Percentiles rank a stretch among this genome's conserved stretches.
These are phyloP conservation scores for Calonectria crousiana DNA, from an alignment of 2,329 filamentous ascomycete species.

Conservation along the genomic window DNA sequence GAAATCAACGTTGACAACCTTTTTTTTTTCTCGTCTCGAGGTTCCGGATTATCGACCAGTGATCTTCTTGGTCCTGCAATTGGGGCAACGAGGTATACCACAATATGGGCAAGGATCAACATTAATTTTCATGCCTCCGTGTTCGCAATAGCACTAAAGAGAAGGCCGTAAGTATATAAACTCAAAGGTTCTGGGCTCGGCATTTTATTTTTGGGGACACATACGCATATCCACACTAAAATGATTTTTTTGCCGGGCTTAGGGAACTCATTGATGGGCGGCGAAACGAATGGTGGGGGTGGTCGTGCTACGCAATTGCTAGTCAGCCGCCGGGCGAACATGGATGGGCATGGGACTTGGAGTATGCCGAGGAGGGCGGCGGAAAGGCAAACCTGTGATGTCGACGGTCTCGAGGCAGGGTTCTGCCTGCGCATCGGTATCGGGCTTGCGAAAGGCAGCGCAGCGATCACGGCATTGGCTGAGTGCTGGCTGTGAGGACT, in stretches of 20 bases:
- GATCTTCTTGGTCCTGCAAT: conserved; percentile 32
- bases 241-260: not conserved
- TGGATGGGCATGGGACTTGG: not conserved
- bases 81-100: conserved; percentile 25
- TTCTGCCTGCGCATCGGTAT: not conserved
- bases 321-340: not conserved
- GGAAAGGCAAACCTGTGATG: not conserved
- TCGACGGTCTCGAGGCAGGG: not conserved
- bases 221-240: conserved; percentile 6
- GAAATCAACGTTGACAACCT: not conserved
- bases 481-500: not conserved
- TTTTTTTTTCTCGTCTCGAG: conserved; percentile 3
- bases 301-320: not conserved
- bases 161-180: conserved; percentile 16
- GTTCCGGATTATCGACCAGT: conserved; percentile 7
- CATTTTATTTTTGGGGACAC: not conserved
- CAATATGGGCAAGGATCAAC: conserved; percentile 35
- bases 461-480: not conserved
- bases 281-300: conserved; percentile 1
- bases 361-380: not conserved
- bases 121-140: conserved; percentile 35
- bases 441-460: not conserved
- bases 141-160: conserved; percentile 28
- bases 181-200: not conserved
- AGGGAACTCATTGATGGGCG: not conserved